These are phyloP conservation scores for Phyllosticta citrichinensis DNA, from an alignment of 2,329 filamentous ascomycete species.

Conservation along the genomic window DNA sequence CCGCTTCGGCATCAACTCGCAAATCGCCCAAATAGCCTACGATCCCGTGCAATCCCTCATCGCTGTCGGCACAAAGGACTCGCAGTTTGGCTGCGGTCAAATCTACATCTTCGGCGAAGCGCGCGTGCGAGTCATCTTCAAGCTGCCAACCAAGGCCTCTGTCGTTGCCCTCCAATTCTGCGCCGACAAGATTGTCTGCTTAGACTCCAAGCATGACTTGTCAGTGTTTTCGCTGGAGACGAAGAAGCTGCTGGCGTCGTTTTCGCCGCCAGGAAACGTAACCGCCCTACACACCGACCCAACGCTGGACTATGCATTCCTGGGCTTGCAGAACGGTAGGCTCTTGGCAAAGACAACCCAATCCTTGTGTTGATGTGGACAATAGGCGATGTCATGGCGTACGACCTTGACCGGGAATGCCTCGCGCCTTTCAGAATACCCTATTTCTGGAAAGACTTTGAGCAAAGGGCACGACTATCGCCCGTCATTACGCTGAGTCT, in stretches of 20 bases:
- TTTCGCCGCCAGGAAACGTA: conserved; percentile 68
- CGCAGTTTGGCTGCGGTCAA: conserved; percentile 72
- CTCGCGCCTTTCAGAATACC: conserved; percentile 71
- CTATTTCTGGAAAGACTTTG: conserved; percentile 73
- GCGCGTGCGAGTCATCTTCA: conserved; percentile 66
- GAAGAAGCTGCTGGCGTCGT: conserved; percentile 55
- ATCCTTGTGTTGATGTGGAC: neutral
- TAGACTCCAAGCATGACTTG: conserved; percentile 80
- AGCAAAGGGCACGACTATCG: conserved; percentile 54
- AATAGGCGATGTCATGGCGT: conserved; percentile 72
- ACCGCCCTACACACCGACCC: conserved; percentile 72
- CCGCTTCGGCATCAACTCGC: conserved; percentile 62
- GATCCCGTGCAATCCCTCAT: conserved; percentile 90
- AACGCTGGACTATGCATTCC: conserved; percentile 83
- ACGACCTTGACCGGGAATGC: conserved; percentile 75
- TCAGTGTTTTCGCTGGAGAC: conserved; percentile 71
- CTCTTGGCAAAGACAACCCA: neutral
- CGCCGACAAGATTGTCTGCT: conserved; percentile 70
- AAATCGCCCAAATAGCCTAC: conserved; percentile 71
- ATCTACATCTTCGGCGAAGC: conserved; percentile 82
- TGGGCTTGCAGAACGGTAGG: conserved; percentile 64
- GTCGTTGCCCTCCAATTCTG: conserved; percentile 74
- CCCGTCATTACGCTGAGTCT: conserved; percentile 69
- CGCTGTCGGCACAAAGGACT: conserved; percentile 82
- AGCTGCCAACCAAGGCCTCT: conserved; percentile 61